Base-by-base conservation (phyloP, 2,329 filamentous ascomycete species). In the Diplodia intermedia region DNA sequence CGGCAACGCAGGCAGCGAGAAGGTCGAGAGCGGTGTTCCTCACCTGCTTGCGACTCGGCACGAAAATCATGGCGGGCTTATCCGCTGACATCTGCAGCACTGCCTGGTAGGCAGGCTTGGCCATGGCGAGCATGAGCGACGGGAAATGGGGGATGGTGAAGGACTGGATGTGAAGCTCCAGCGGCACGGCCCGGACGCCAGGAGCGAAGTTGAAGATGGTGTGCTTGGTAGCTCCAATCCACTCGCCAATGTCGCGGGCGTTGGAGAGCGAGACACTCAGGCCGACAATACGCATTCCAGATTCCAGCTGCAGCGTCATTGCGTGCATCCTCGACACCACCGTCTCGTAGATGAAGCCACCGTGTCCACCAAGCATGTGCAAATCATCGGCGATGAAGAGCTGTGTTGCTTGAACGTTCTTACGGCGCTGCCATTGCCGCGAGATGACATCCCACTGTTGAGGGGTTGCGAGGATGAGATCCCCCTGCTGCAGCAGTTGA, bases 131-230 rank as follows among this genome's bases (percentile, higher is more conserved):
- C 95, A 99, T 99, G 50, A 99, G 86, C 12, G 95, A 98, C 4
- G 95, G 96, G 82, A 97, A 97, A 77, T 99, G 96, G 56, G 96
- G 93, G 69, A 97, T 97, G 33, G 90, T 92, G 82, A 95, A 99
- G 1, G 94, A 94, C 79, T 99, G 95, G 57, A 99, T 91, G 77
- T 97, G 93, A 68, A 99, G 87, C 78, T 98, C 94, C 38, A 99
- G 83, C 26, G 94, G 94, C 20, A 97, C 89, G 1, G 93, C 91
- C 68, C 96, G 90, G 70, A 94, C 90, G 75, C 94, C 91, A 2
- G 95, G 95, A 74, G 93, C 97, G 83, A 99, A 99, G 82, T 99
- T 99, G 85, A 94, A 99, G 71, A 97, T 97, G 60, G 95, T 97
- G 78, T 99, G 95, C 83, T 97, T 98, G 79, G 90, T 97, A 8